Conservation (phyloP, 2,329 filamentous ascomycete species). For the Fusarium albidum region DNA sequence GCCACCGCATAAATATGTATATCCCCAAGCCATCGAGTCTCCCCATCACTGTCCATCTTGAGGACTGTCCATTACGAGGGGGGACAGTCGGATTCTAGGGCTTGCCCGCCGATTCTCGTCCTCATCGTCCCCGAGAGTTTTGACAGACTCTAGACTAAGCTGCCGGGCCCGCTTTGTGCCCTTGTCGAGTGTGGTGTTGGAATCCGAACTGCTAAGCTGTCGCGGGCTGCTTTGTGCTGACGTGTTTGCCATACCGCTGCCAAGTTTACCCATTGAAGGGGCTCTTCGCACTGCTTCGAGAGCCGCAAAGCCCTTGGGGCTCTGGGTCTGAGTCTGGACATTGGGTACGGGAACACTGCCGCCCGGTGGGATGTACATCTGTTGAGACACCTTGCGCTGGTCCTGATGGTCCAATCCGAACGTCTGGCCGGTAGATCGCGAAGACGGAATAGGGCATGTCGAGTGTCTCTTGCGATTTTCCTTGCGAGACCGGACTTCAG, state of each 20-base stretch:
- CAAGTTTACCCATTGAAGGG: slow-evolving; percentile 10
- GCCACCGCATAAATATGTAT: neutral
- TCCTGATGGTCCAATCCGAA: slow-evolving; percentile 41
- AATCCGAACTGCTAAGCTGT: slow-evolving; percentile 16
- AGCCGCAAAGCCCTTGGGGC: slow-evolving; percentile 12
- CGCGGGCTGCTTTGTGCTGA: slow-evolving; percentile 17
- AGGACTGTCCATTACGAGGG: slow-evolving; percentile 22
- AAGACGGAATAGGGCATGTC: slow-evolving; percentile 16
- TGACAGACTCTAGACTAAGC: slow-evolving; percentile 46
- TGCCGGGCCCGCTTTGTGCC: slow-evolving; percentile 56
- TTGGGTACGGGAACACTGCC: slow-evolving; percentile 24
- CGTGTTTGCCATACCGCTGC: slow-evolving; percentile 4
- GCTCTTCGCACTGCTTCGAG: slow-evolving; percentile 17
- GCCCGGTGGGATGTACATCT: slow-evolving; percentile 43
- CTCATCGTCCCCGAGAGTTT: slow-evolving; percentile 57
- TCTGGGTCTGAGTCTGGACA: slow-evolving; percentile 23
- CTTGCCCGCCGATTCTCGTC: slow-evolving; percentile 51
- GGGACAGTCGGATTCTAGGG: slow-evolving; percentile 33
- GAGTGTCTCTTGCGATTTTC: slow-evolving; percentile 47
- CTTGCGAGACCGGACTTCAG: slow-evolving; percentile 55
- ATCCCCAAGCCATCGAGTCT: neutral
- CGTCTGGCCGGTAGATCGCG: slow-evolving; percentile 24
- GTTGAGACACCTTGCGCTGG: slow-evolving; percentile 52
- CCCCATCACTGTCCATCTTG: neutral
- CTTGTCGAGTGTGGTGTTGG: slow-evolving; percentile 40